Evolutionary conservation across 2,329 filamentous ascomycete genomes (phyloP).

Genomic region (Colletotrichum liaoningense): DNA sequence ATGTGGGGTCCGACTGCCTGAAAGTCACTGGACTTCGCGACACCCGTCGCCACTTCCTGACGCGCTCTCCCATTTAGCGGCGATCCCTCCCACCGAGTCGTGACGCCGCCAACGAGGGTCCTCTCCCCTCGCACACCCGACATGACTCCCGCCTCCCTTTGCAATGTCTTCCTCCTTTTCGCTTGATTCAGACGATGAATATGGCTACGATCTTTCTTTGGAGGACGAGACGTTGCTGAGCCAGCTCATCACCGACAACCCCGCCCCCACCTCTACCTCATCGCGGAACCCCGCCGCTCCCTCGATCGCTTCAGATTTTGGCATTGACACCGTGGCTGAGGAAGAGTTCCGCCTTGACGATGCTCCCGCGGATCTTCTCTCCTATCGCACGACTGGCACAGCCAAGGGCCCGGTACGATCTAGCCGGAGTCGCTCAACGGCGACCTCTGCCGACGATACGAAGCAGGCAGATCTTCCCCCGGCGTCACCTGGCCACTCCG

Average conservation of each 20-base stretch:
- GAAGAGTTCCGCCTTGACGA: conserved; percentile 28
- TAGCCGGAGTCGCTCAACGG: conserved; percentile 13
- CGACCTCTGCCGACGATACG: conserved; percentile 32
- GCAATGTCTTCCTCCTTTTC: conserved; percentile 25
- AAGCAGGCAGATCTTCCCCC: conserved; percentile 27
- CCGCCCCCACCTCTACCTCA: background rate
- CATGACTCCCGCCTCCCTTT: background rate
- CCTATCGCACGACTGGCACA: conserved; percentile 22
- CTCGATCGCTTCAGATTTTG: conserved; percentile 10
- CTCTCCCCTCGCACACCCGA: background rate
- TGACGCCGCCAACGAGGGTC: conserved; percentile 14
- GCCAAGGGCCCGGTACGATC: conserved; percentile 11
- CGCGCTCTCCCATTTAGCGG: conserved; percentile 15
- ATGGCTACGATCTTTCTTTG: conserved; percentile 57
- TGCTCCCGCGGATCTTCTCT: conserved; percentile 40
- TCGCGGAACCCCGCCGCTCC: background rate
- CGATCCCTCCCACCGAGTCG: conserved; percentile 22
- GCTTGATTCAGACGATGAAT: conserved; percentile 54
- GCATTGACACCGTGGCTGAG: conserved; percentile 23
- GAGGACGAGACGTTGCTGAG: conserved; percentile 59
- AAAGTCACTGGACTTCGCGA: background rate
- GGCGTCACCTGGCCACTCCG: conserved; percentile 37
- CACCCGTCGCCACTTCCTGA: background rate
- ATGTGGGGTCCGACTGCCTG: no score
- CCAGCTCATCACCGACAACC: conserved; percentile 43